Conservation (phyloP, 2,329 filamentous ascomycete species). For the Fusarium sarcochroum region DNA sequence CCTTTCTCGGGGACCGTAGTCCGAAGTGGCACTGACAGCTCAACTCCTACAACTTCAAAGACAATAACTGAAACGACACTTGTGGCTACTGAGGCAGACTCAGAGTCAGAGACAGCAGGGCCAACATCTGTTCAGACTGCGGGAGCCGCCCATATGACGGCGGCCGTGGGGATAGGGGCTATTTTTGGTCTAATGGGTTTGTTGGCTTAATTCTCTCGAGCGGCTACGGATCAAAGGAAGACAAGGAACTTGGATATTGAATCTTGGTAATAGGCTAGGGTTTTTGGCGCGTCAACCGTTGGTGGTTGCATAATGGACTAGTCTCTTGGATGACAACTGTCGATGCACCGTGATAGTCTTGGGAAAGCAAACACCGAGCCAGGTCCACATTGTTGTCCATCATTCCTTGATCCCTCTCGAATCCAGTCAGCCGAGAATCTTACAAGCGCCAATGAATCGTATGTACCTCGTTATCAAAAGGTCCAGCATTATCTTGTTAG, state of each 20-base stretch:
- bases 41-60: constrained; percentile 4
- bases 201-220: constrained; percentile 36
- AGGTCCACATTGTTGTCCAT: constrained; percentile 19
- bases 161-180: constrained; percentile 43
- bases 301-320: constrained; percentile 32
- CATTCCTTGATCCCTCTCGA: background rate
- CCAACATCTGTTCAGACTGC: constrained; percentile 42
- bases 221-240: constrained; percentile 1
- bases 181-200: constrained; percentile 44
- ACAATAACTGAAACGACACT: constrained; percentile 12
- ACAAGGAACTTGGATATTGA: constrained; percentile 13
- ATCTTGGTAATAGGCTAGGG: constrained; percentile 22
- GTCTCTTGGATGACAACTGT: constrained; percentile 32
- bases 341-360: constrained; percentile 17
- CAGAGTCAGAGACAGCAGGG: constrained; percentile 19
- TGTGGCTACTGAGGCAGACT: constrained; percentile 4
- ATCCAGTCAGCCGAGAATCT: background rate
- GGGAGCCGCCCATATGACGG: constrained; percentile 40
- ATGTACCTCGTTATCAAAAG: constrained; percentile 8
- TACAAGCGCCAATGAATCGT: constrained; percentile 16
- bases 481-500: constrained; percentile 5
- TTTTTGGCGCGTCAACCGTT: constrained; percentile 20
- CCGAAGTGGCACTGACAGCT: constrained; percentile 5
- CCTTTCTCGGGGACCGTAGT: constrained; percentile 8
- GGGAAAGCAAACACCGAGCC: constrained; percentile 24